A percentile compares a stretch with the other conserved stretches of the same genome.
Conservation (phyloP, 805 yeast species). For the Candida boidinii region DNA sequence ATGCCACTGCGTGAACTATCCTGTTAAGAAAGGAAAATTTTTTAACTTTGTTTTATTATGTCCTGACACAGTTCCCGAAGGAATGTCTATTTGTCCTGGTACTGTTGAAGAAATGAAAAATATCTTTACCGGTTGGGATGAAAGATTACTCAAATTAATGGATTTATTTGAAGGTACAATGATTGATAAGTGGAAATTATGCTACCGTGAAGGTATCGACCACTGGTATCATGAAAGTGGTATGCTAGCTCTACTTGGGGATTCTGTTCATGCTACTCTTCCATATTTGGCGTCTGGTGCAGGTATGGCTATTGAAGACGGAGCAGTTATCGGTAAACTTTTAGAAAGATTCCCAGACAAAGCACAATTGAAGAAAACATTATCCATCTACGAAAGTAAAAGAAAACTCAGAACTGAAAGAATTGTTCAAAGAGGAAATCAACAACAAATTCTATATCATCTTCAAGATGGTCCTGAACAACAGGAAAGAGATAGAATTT, state of each 20-base stretch:
- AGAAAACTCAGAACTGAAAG: constrained; percentile 19
- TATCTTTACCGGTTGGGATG: constrained; percentile 23
- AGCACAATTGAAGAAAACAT: constrained; percentile 13
- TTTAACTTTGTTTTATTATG: constrained; percentile 22
- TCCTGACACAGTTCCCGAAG: constrained; percentile 21
- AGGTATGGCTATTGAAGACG: constrained; percentile 26
- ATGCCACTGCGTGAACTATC: constrained; percentile 22
- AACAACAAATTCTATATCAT: constrained; percentile 18
- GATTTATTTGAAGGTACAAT: constrained; percentile 9
- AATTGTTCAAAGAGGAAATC: constrained; percentile 16
- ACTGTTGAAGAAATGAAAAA: constrained; percentile 15
- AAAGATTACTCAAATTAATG: constrained; percentile 15
- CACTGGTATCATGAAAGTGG: constrained; percentile 21
- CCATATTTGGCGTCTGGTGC: constrained; percentile 28
- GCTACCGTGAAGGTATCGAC: constrained; percentile 17
- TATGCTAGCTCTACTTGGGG: constrained; percentile 21
- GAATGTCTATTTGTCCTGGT: constrained; percentile 14
- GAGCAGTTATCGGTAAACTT: constrained; percentile 20
- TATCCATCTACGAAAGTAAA: constrained; percentile 12
- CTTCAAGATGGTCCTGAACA: constrained; percentile 22
- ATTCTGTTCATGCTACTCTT: constrained; percentile 26
- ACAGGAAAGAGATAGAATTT: constrained; percentile 14
- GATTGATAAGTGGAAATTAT: constrained; percentile 22
- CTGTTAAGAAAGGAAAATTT: constrained; percentile 19
- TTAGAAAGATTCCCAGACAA: constrained; percentile 11